Base-by-base conservation (phyloP, 345 rosid genomes). In the Microcos paniculata region DNA sequence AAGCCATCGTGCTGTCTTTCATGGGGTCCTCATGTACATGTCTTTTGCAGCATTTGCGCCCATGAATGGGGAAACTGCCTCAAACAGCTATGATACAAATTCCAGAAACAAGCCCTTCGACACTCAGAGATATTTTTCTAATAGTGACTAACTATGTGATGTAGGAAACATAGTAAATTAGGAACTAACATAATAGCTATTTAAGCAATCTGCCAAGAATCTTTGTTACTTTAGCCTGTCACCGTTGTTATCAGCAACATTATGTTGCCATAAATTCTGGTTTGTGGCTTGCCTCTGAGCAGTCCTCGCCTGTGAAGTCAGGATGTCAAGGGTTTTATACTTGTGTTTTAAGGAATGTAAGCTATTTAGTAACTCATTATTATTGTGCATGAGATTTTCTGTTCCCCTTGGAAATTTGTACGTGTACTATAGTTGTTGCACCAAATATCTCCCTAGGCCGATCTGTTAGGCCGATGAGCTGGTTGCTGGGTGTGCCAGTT, bases 11-110 rank as follows among this genome's bases (percentile, higher is more conserved):
- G 33, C 26, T 58, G 19, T 26, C 51, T 46, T 46, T 35, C 18
- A 48, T 48, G 16, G 26, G 28, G 3, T 3, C 33, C 40, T 48
- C 24, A 9, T 28, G 12, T 46, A 18, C 24, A 4, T 68, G 57
- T 46, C 16, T 67, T 18, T 18, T 19, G 72, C 72, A 49, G 58
- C 73, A 51, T 70, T 70, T 70, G 73, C 59, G 30, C 73, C 73
- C 10, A 70, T 70, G 43, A 70, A 70, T 51, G 73, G 45, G 18
- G 59, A 30, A 51, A 51, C n/a, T 49, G 18, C 30, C 26, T 49
- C 45, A 0, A 51, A n/a, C 73, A 70, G 26, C 59, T 11, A 10
- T 4, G 28, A 1, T 31, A 19, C 19, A 6, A 51, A 31, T 42
- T 70, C 45, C 1, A 51, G 59, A 59, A 70, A 31, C 43, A 59